These are phyloP conservation scores for Cephalotrichum gorgonifer DNA, from an alignment of 2,329 filamentous ascomycete genomes.

Conservation along the genomic window DNA sequence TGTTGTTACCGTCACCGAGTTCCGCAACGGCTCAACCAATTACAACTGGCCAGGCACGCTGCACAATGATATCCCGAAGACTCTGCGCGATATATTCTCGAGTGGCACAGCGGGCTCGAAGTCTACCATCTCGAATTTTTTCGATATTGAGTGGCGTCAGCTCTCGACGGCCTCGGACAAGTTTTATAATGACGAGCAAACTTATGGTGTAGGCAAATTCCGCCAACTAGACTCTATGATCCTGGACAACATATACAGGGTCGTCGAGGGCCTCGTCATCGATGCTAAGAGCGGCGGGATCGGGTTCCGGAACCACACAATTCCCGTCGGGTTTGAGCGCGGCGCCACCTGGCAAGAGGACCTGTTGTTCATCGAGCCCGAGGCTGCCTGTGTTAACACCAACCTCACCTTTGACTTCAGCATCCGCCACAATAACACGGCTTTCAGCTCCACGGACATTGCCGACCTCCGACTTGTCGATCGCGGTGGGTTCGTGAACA, in stretches of 20 bases:
- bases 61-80: conserved; percentile 18
- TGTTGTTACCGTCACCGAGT: conserved; percentile 7
- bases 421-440: conserved; percentile 12
- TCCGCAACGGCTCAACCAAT: conserved; percentile 12
- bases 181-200: conserved; percentile 18
- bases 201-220: conserved; percentile 16
- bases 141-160: conserved; percentile 27
- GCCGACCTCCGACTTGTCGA: conserved; percentile 24
- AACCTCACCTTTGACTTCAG: conserved; percentile 31
- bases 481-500: conserved; percentile 28
- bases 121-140: conserved; percentile 27
- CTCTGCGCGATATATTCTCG: conserved; percentile 22
- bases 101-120: conserved; percentile 19
- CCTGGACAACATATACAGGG: conserved; percentile 18
- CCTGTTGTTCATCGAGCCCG: conserved; percentile 34
- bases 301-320: conserved; percentile 33
- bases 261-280: conserved; percentile 32
- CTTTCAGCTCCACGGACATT: conserved; percentile 1
- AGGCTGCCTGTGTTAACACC: conserved; percentile 29
- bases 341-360: conserved; percentile 35
- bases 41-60: conserved; percentile 9
- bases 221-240: conserved; percentile 16
- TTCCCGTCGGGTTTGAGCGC: conserved; percentile 18
- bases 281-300: conserved; percentile 28
- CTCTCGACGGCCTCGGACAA: conserved; percentile 11